Percentiles rank a stretch among this genome's conserved stretches.
These are phyloP conservation scores for Penicillium sp. DNA, from an alignment of 2,329 filamentous ascomycete genomes.

Conservation along the genomic window DNA sequence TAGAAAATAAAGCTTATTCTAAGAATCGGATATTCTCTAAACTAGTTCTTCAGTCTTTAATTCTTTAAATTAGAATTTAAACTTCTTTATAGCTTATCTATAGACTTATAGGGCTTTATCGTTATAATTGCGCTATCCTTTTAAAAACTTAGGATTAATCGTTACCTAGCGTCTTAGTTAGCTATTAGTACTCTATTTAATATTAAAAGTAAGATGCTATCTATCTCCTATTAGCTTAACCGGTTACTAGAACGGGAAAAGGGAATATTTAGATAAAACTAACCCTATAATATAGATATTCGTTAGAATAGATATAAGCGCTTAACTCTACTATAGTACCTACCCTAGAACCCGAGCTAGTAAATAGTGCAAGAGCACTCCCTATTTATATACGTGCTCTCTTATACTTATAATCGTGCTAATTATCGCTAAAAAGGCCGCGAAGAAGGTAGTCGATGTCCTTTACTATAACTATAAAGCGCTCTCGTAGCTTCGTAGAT, in stretches of 20 bases:
- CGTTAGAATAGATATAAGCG: neutral
- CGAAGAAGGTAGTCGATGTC: no score
- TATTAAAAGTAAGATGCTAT: neutral
- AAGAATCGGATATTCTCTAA: neutral
- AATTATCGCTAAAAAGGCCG: no score
- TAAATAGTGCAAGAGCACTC: no score
- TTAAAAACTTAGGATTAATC: neutral
- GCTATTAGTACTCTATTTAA: neutral
- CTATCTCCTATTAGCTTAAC: neutral
- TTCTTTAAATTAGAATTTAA: neutral
- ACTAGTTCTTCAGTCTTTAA: neutral
- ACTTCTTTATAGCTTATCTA: neutral
- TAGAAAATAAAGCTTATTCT: neutral
- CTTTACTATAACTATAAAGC: no score
- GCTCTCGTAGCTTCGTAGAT: no score
- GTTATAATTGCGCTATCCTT: neutral
- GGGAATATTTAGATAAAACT: neutral
- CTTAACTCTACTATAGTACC: neutral
- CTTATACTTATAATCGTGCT: no score
- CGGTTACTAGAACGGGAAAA: neutral
- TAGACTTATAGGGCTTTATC: neutral
- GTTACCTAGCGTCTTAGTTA: neutral
- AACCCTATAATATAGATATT: neutral
- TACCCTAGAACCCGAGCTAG: no score
- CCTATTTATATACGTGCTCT: no score